These are phyloP conservation scores for Arthrobotrys musiformis DNA, from an alignment of 2,329 filamentous ascomycete species.

Conservation along the genomic window DNA sequence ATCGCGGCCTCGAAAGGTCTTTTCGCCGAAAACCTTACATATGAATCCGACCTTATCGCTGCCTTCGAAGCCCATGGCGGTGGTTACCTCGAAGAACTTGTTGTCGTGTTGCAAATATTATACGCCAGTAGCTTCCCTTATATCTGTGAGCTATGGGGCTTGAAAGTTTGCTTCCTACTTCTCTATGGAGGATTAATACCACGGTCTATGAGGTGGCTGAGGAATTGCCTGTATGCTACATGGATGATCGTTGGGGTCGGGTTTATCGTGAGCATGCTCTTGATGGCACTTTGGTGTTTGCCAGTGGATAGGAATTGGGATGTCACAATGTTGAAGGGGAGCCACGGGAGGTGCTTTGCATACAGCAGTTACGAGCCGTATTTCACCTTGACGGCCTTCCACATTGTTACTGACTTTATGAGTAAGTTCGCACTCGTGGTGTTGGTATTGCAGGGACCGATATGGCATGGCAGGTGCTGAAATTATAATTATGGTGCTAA, in stretches of 20 bases:
- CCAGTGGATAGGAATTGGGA: conserved; percentile 47
- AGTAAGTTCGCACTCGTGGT: conserved; percentile 28
- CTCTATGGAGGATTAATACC: conserved; percentile 45
- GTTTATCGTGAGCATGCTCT: conserved; percentile 37
- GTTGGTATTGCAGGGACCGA: too few species aligned
- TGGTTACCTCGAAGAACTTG: conserved; percentile 22
- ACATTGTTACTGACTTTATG: conserved; percentile 43
- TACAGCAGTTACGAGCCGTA: conserved; percentile 50
- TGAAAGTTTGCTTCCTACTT: conserved; percentile 45
- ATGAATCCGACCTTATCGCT: conserved; percentile 50
- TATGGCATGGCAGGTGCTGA: too few species aligned
- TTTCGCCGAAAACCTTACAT: conserved; percentile 50
- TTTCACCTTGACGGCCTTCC: conserved; percentile 44
- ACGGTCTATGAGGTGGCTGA: conserved; percentile 41
- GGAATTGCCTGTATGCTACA: conserved; percentile 41
- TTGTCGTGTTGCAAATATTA: conserved; percentile 38
- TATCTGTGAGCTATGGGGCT: conserved; percentile 47
- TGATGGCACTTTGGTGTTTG: conserved; percentile 48
- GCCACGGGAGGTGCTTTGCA: conserved; percentile 40
- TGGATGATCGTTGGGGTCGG: conserved; percentile 40
- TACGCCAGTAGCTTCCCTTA: conserved; percentile 51
- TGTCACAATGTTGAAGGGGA: conserved; percentile 38
- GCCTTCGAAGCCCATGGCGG: conserved; percentile 35
- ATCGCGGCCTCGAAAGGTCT: conserved; percentile 45
- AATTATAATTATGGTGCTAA: not conserved